phyloP scores from a whole-genome alignment of 2,329 filamentous ascomycete genomes.

The Epichloe baconii region DNA sequence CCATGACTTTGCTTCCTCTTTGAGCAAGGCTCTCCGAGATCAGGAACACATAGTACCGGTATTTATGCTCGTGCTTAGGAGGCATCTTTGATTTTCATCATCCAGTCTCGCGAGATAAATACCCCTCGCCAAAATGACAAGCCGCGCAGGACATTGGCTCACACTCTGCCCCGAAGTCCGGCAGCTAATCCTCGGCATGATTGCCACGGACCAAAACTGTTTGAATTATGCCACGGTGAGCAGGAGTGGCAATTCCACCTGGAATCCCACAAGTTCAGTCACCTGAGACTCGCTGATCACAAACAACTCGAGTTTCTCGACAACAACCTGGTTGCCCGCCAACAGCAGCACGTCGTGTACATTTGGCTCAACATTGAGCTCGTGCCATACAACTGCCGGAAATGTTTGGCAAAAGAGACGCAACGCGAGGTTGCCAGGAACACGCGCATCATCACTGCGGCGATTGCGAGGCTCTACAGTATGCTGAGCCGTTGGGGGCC shows the following conservation, averaged over 20 bases:
- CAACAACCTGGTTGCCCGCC: background rate
- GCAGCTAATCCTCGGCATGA: background rate
- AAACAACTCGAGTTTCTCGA: background rate
- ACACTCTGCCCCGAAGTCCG: background rate
- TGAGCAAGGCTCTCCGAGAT: too few relatives aligned
- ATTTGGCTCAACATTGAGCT: constrained; percentile 1
- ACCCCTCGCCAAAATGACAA: background rate
- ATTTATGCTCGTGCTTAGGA: too few relatives aligned
- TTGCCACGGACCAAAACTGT: background rate
- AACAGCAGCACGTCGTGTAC: background rate
- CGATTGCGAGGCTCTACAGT: background rate
- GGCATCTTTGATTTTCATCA: too few relatives aligned
- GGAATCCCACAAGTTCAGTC: background rate
- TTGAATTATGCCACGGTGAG: background rate
- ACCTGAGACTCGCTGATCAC: background rate
- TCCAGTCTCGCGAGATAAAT: too few relatives aligned
- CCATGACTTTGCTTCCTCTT: too few relatives aligned
- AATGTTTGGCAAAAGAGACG: background rate
- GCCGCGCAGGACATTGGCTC: background rate
- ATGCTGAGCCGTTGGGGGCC: background rate
- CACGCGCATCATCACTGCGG: too few relatives aligned
- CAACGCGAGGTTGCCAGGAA: too few relatives aligned
- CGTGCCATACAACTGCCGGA: background rate
- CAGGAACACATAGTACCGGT: too few relatives aligned
- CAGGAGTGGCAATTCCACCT: background rate